Conservation (phyloP, 305 asterid genomes). For the Ruellia speciosa region DNA sequence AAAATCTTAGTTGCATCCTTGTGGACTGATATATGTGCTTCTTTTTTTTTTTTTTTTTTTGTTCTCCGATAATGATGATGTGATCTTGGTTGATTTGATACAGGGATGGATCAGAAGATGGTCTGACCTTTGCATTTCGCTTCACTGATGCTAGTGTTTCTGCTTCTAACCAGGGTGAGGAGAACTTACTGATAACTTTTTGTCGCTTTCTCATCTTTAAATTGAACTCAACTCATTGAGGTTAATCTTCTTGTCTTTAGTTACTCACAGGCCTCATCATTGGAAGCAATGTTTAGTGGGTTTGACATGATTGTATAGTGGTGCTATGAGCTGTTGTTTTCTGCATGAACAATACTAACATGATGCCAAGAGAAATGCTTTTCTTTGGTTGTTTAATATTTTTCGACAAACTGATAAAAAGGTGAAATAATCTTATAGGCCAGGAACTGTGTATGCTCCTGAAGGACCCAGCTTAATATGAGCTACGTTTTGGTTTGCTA, state of each 20-base stretch:
- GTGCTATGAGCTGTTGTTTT: conserved; percentile 14
- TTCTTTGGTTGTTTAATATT: neutral
- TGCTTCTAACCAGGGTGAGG: conserved; percentile 77
- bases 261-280: neutral
- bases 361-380: neutral
- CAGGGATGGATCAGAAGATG: conserved; percentile 95
- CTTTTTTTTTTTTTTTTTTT: neutral
- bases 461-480: too few species aligned
- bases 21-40: neutral
- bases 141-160: conserved; percentile 83
- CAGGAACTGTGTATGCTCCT: too few species aligned
- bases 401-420: too few species aligned
- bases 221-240: conserved; percentile 4
- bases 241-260: conserved; percentile 8
- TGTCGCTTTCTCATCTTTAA: conserved; percentile 19
- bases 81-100: conserved; percentile 17
- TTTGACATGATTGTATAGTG: conserved; percentile 8
- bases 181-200: conserved; percentile 11
- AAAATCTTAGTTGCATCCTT: neutral
- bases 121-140: conserved; percentile 91
- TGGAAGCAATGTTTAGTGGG: neutral
- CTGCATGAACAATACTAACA: conserved; percentile 3
- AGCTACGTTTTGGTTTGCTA: too few species aligned
- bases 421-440: too few species aligned
- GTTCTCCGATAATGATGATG: neutral